Base-by-base conservation (phyloP, 106 monocot genomes). In the Allium sativum region DNA sequence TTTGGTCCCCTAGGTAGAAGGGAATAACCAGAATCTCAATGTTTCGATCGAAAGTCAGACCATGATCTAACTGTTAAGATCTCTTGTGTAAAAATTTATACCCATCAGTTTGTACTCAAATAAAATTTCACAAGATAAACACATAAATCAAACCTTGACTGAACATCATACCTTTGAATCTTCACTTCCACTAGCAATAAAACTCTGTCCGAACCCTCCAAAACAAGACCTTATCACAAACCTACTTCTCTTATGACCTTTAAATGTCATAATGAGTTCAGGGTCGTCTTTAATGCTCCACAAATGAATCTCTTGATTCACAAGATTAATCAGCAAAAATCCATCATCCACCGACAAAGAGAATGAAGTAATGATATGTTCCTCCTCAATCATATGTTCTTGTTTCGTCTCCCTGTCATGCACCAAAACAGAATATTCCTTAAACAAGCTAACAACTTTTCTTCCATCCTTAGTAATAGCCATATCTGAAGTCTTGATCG, bases 161-260 rank as follows among this genome's bases (percentile, higher is more conserved):
- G 17, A 63, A 48, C 21, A 17, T 11, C 64, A 68, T 84, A 90
- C 94, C 94, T 79, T 81, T 66, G 94, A 95, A 84, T 95, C 90
- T 79, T 95, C 94, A 62, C 89, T 90, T 62, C 94, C 94, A 66
- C 94, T 90, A 14, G 86, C 94, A 77, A 95, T 75, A 59, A 84
- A 95, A 55, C 74, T 65, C 53, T 90, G 80, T 12, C 81, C 75
- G 43, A 64, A 68, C 58, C 94, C 94, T 13, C 94, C 94, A 77
- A 95, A 86, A 64, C 94, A 95, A 56, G 94, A 95, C 58, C 90
- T 71, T 61, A 90, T 86, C 8, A 90, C 61, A 44, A 86, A 84
- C 70, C 90, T 74, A 15, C 61, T 73, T 48, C 90, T 77, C 66
- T 81, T 90, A 61, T 86, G 86, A 44, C 94, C 94, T 70, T 53